Percentiles rank a stretch among this genome's conserved stretches.
These are phyloP conservation scores for Perkinsus marinus DNA, from an alignment of 169 alveolate genomes.

Conservation along the genomic window DNA sequence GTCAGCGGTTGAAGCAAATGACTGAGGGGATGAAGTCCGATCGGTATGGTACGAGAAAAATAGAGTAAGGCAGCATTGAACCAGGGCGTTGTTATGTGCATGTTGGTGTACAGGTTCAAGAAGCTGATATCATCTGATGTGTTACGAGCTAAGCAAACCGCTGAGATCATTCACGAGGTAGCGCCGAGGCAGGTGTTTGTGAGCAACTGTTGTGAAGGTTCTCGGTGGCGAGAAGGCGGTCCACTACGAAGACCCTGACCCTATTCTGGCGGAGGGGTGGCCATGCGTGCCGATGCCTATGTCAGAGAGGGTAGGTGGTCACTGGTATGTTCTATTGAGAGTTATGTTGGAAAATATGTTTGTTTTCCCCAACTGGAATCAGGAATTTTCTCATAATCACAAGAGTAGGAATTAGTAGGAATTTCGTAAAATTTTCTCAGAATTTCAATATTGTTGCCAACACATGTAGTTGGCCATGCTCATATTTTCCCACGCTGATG, in stretches of 20 bases:
- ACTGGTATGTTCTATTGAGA: neutral
- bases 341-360: too few species aligned
- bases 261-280: constrained; percentile 3
- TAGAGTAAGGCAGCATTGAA: neutral
- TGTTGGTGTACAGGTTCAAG: neutral
- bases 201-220: neutral
- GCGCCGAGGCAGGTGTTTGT: neutral
- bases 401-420: too few species aligned
- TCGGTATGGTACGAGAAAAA: neutral
- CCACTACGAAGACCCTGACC: neutral
- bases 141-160: constrained; percentile 8
- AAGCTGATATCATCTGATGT: neutral
- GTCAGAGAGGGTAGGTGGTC: neutral
- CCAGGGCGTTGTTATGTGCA: too few species aligned
- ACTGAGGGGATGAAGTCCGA: neutral
- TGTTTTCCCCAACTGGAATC: too few species aligned
- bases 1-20: constrained; percentile 4
- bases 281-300: constrained; percentile 4
- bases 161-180: constrained; percentile 1
- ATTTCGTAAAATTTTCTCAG: too few species aligned
- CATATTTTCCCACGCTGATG: too few species aligned
- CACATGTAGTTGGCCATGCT: too few species aligned
- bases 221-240: neutral
- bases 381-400: too few species aligned
- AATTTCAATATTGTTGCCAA: too few species aligned